Conservation (phyloP, 768 basidiomycete species). For the Amanita brunnescens region DNA sequence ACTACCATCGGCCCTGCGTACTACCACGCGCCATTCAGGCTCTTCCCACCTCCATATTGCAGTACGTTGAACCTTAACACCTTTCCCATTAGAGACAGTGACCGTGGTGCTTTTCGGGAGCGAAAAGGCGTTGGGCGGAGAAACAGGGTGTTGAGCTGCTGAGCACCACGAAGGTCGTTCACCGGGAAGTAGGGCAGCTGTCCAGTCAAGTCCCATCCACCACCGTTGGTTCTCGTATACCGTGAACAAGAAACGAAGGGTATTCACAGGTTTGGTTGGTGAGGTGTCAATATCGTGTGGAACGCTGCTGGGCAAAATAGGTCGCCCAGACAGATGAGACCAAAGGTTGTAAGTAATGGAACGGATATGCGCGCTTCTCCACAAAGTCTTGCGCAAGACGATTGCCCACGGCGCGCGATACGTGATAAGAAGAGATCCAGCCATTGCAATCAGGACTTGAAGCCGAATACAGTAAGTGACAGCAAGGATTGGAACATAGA, state of each 20-base stretch:
- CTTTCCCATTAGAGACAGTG: conserved; percentile 41
- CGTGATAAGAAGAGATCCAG: conserved; percentile 49
- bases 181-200: conserved; percentile 79
- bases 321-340: conserved; percentile 46
- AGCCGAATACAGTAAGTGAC: conserved; percentile 55
- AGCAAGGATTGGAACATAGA: conserved; percentile 60
- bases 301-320: conserved; percentile 29
- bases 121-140: conserved; percentile 61
- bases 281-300: conserved; percentile 24
- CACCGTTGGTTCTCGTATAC: conserved; percentile 92
- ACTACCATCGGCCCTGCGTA: conserved; percentile 45
- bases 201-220: conserved; percentile 99
- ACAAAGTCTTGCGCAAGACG: conserved; percentile 45
- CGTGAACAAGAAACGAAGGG: conserved; percentile 78
- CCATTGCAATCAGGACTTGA: conserved; percentile 49
- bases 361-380: conserved; percentile 60
- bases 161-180: conserved; percentile 89
- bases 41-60: conserved; percentile 90
- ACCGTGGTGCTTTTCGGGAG: conserved; percentile 56
- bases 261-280: conserved; percentile 26
- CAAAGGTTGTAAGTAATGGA: conserved; percentile 47
- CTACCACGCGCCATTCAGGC: conserved; percentile 78
- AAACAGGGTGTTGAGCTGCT: conserved; percentile 45
- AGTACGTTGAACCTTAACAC: conserved; percentile 52
- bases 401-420: conserved; percentile 63